Conservation (phyloP, 139 green algal genomes). For the Chlorella sp. region DNA sequence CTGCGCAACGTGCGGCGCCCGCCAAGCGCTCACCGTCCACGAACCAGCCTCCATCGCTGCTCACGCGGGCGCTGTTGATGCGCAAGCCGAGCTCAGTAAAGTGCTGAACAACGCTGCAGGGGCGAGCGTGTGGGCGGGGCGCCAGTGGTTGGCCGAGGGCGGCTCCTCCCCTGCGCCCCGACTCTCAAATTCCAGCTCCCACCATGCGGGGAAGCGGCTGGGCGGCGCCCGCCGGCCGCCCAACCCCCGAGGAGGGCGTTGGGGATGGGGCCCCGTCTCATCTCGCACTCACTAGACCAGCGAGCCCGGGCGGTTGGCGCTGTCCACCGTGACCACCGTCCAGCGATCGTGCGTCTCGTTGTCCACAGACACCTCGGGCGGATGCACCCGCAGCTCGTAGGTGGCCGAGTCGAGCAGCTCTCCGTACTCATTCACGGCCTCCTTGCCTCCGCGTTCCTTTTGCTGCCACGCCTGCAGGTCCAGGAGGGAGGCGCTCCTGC, state of each 20-base stretch:
- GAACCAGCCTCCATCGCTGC: slow-evolving; percentile 95
- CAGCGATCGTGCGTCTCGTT: slow-evolving; percentile 70
- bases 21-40: slow-evolving; percentile 83
- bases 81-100: slow-evolving; percentile 91
- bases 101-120: slow-evolving; percentile 97
- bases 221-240: no score
- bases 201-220: no score
- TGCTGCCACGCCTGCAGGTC: no score
- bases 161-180: no score
- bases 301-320: slow-evolving; percentile 92
- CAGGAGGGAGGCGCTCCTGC: no score
- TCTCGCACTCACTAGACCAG: slow-evolving; percentile 75
- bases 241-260: no score
- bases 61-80: slow-evolving; percentile 84
- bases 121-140: no score
- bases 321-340: slow-evolving; percentile 91
- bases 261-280: no score
- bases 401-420: slow-evolving; percentile 81
- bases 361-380: slow-evolving; percentile 82
- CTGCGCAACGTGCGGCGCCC: background rate
- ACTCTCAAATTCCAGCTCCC: no score
- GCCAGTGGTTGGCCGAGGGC: no score
- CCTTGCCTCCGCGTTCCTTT: no score
- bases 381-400: slow-evolving; percentile 78
- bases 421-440: slow-evolving; percentile 57